Evolutionary conservation across 176 grass and related monocot genomes (phyloP).

Genomic region (Musa troglodytarum): DNA sequence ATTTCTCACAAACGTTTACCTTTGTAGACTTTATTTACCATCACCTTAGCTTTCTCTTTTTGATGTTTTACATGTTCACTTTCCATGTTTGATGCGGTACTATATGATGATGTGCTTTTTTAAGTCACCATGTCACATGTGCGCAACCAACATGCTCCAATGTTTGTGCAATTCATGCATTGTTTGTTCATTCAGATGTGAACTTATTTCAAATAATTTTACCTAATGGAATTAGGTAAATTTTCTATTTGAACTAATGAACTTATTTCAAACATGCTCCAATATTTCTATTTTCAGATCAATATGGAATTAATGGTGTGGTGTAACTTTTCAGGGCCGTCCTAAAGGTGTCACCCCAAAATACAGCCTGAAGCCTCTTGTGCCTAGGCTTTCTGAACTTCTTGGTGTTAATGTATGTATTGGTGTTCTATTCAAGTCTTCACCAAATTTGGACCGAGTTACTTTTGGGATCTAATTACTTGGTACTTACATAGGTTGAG

Average conservation of each 20-base stretch:
- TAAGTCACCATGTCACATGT: too few species aligned
- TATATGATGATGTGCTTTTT: too few species aligned
- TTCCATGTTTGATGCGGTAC: too few species aligned
- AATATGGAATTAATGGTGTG: not conserved
- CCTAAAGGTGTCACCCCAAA: constrained; percentile 83
- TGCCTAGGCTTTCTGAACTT: constrained; percentile 77
- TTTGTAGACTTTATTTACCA: not conserved
- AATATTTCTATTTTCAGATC: too few species aligned
- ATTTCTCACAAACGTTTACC: not conserved
- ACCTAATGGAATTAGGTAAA: too few species aligned
- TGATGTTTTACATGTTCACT: too few species aligned
- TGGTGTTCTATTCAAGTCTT: not conserved
- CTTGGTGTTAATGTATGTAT: constrained; percentile 63
- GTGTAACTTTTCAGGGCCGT: constrained; percentile 42
- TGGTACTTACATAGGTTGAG: constrained; percentile 42
- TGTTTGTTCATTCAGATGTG: constrained; percentile 9
- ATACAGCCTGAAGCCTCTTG: constrained; percentile 93
- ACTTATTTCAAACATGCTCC: too few species aligned
- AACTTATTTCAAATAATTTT: not conserved
- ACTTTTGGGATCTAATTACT: not conserved
- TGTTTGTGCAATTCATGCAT: not conserved
- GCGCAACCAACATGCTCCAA: too few species aligned
- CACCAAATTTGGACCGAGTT: not conserved
- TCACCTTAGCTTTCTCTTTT: too few species aligned
- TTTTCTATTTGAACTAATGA: too few species aligned